These are phyloP conservation scores for Aspergillus sp. DNA, from an alignment of 2,329 filamentous ascomycete species.

Conservation along the genomic window DNA sequence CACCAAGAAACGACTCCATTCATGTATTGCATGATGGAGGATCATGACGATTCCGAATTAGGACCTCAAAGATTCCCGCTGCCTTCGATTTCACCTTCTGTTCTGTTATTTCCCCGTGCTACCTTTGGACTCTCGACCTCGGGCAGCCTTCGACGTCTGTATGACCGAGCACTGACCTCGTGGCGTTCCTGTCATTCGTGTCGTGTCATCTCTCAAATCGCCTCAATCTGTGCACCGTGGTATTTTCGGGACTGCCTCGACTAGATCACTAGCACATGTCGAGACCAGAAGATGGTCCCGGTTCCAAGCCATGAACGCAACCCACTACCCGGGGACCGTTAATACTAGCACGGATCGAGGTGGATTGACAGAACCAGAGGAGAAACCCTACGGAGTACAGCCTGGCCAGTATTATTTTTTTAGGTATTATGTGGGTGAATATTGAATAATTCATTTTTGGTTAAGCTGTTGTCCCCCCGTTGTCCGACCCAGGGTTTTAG, in stretches of 20 bases:
- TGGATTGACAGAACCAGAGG: constrained; percentile 10
- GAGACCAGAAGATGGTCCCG: not conserved
- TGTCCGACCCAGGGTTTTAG: not conserved
- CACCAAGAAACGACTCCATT: not conserved
- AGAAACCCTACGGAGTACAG: not conserved
- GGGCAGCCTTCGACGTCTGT: not conserved
- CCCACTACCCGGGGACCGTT: constrained; percentile 5
- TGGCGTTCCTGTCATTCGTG: not conserved
- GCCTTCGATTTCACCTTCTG: too few relatives aligned
- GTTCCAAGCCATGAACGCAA: not conserved
- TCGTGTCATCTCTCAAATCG: not conserved
- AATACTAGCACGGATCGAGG: constrained; percentile 2
- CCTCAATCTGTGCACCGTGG: not conserved
- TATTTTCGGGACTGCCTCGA: not conserved
- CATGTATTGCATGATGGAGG: not conserved
- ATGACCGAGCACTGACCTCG: not conserved
- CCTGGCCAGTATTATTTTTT: not conserved
- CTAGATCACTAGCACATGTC: not conserved
- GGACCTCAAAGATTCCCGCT: not conserved
- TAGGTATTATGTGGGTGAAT: not conserved
- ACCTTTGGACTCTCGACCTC: too few relatives aligned
- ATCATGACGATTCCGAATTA: not conserved
- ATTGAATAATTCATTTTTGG: too few relatives aligned
- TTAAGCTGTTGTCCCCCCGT: not conserved
- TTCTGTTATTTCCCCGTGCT: too few relatives aligned